A percentile compares a stretch with the other conserved stretches of the same genome.
These are phyloP conservation scores for Rubia yunnanensis DNA, from an alignment of 257 asterid genomes.

Conservation along the genomic window DNA sequence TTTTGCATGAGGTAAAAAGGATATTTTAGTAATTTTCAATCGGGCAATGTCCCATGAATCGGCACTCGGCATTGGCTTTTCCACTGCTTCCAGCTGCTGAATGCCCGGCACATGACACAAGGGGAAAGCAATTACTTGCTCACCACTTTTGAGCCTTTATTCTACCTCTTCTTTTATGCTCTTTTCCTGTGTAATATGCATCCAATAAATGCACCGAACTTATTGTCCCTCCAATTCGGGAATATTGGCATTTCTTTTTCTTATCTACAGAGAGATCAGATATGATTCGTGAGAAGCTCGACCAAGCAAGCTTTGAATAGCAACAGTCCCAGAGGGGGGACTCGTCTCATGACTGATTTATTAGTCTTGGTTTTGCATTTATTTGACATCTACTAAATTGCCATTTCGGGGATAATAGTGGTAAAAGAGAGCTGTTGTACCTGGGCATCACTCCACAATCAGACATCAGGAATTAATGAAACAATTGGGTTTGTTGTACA, in stretches of 20 bases:
- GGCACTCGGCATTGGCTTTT: background rate
- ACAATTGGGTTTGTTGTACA: no score
- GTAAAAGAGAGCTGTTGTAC: background rate
- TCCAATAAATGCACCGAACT: conserved; percentile 3
- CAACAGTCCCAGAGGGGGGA: background rate
- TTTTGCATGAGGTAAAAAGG: no score
- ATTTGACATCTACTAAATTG: background rate
- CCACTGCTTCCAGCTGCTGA: conserved; percentile 3
- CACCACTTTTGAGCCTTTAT: background rate
- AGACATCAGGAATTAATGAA: background rate
- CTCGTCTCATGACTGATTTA: background rate
- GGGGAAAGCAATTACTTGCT: conserved; percentile 4
- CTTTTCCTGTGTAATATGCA: conserved; percentile 1
- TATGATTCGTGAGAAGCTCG: background rate
- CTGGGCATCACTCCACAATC: background rate
- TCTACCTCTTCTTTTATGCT: background rate
- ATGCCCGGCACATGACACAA: background rate
- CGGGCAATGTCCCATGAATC: no score
- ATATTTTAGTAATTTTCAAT: no score
- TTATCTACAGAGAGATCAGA: background rate
- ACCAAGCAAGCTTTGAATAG: background rate
- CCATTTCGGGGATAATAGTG: background rate
- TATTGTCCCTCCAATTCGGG: background rate
- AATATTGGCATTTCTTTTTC: background rate
- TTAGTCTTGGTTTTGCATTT: background rate